Percentiles rank a stretch among this genome's conserved stretches.
phyloP scores from a whole-genome alignment of 129 eudicot species.

The Pulicaria dysenterica region DNA sequence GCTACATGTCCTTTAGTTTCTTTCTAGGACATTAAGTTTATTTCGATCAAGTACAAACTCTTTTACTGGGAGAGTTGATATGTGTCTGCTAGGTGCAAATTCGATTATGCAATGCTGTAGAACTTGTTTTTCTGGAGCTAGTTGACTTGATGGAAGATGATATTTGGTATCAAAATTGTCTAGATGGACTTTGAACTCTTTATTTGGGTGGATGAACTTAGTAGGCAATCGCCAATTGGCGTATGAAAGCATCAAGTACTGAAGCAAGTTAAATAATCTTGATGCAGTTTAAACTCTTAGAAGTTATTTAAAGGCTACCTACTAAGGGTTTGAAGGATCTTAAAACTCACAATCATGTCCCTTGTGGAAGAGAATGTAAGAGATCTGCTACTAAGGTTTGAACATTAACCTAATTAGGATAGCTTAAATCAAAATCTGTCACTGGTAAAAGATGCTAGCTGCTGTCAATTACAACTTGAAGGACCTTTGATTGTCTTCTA shows the following conservation, averaged over 20 bases:
- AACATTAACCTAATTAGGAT: no score
- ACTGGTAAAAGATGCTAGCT: no score
- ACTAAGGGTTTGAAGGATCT: no score
- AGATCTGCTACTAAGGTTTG: no score
- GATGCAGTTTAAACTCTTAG: neutral
- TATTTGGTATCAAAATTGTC: neutral
- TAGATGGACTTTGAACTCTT: neutral
- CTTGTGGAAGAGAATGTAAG: no score
- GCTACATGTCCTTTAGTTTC: neutral
- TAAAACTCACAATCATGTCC: no score
- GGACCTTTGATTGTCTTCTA: no score
- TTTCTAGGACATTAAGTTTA: neutral
- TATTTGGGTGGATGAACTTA: neutral
- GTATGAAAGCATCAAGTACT: neutral
- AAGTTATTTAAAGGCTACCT: neutral
- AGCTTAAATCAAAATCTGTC: no score
- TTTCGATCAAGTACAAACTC: neutral
- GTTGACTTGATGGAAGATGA: neutral
- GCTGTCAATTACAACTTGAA: no score
- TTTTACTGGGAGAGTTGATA: neutral
- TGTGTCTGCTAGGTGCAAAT: neutral
- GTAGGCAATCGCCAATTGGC: neutral
- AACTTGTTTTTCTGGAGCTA: conserved; percentile 1
- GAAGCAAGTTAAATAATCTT: neutral
- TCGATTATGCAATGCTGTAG: neutral